phyloP scores from a whole-genome alignment of 352 stramenopile species.

The Globisporangium middletonii region DNA sequence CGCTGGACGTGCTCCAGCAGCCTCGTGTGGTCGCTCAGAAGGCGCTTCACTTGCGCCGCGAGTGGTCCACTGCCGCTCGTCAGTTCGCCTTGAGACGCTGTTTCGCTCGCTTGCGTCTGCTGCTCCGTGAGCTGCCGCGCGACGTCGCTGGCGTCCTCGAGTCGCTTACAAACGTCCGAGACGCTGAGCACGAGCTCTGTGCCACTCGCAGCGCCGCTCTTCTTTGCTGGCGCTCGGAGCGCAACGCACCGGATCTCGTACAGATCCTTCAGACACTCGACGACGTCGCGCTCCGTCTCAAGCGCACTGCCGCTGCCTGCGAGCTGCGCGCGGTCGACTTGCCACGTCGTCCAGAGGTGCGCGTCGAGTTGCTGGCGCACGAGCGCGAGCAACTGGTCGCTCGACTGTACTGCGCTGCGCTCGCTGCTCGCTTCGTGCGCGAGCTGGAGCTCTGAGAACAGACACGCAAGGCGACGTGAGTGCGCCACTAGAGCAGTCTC shows the following conservation, averaged over 20 bases:
- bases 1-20: neutral
- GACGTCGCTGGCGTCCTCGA: constrained; percentile 25
- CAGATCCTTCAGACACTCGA: constrained; percentile 27
- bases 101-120: too few species aligned
- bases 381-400: constrained; percentile 25
- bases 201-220: neutral
- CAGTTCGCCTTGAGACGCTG: neutral
- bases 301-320: constrained; percentile 20
- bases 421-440: constrained; percentile 16
- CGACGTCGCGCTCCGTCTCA: constrained; percentile 26
- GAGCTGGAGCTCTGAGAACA: constrained; percentile 22
- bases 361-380: constrained; percentile 48
- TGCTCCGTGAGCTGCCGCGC: neutral
- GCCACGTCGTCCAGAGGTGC: constrained; percentile 35
- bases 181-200: constrained; percentile 10
- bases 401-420: constrained; percentile 8
- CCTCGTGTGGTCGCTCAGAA: neutral
- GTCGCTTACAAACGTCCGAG: constrained; percentile 16
- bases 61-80: neutral
- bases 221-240: neutral
- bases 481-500: neutral
- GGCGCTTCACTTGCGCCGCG: neutral
- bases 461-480: neutral
- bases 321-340: constrained; percentile 21
- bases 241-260: constrained; percentile 26